phyloP scores from a whole-genome alignment of 2,329 filamentous ascomycete genomes.

The Chaetomiaceae sp. region DNA sequence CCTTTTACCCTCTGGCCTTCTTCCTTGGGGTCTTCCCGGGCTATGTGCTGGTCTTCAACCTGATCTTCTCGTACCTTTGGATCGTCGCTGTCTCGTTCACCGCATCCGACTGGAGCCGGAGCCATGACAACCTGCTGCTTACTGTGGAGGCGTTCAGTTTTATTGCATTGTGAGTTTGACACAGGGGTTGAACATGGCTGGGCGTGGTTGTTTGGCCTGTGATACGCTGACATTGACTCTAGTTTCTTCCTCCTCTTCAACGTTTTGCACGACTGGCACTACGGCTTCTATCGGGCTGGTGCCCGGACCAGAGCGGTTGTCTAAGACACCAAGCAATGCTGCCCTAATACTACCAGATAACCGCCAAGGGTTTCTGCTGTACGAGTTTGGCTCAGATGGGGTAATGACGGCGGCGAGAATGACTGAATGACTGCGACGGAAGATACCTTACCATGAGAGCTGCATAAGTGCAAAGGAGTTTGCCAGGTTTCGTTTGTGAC shows the following conservation, averaged over 20 bases:
- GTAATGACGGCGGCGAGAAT: no score
- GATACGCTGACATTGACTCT: neutral
- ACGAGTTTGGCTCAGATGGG: no score
- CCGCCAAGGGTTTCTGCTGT: no score
- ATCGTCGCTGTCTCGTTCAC: constrained; percentile 32
- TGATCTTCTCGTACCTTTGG: constrained; percentile 35
- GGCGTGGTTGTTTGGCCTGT: no score
- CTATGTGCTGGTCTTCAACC: constrained; percentile 31
- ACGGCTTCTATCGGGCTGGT: constrained; percentile 26
- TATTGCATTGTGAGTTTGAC: constrained; percentile 31
- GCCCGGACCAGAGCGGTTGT: constrained; percentile 24
- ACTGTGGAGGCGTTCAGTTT: constrained; percentile 33
- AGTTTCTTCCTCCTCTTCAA: constrained; percentile 35
- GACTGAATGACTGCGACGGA: no score
- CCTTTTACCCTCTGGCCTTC: constrained; percentile 31
- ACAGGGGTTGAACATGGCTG: no score
- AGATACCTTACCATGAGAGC: no score
- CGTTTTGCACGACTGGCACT: constrained; percentile 31
- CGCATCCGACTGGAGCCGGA: constrained; percentile 28
- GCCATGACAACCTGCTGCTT: constrained; percentile 23
- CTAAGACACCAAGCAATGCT: constrained; percentile 12
- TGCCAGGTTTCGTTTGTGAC: no score
- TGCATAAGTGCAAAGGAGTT: no score
- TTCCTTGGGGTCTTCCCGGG: constrained; percentile 27
- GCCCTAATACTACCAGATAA: no score